Base-by-base conservation (phyloP, 495 filamentous ascomycete species). In the Thozetella sp. region DNA sequence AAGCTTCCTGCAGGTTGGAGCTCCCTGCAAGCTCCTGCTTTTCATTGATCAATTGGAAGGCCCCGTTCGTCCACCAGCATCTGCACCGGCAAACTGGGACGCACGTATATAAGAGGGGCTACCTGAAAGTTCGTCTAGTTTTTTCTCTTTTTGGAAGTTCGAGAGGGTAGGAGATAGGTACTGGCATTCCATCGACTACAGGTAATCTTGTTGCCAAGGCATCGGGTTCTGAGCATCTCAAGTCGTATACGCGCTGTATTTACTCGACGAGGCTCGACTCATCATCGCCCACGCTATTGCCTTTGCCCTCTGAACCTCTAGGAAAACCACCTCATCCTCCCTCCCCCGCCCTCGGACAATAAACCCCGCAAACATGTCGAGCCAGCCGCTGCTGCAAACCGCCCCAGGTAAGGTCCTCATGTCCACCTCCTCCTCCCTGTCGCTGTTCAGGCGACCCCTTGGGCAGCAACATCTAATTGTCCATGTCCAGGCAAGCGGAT, bases 301-400 rank as follows among this genome's bases (percentile, higher is more conserved):
- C n/a, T n/a, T n/a, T n/a, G n/a, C n/a, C n/a, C n/a, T n/a, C n/a
- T n/a, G n/a, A n/a, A n/a, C n/a, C n/a, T n/a, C n/a, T n/a, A n/a
- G n/a, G n/a, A n/a, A n/a, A n/a, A 37, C 30, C 30, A 15, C 56
- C 40, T 46, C 53, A 19, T 22, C 22, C 15, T 46, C 50, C 46
- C 51, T 56, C 52, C 17, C 54, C 22, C 24, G 4, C 50, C 55
- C 24, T 53, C 53, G 51, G 24, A 23, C 25, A 46, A 52, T 51
- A 51, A n/a, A 57, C 66, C 43, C 43, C 43, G 43, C 43, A 48
- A 65, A 25, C 56, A 98, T 98, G 94, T 98, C 94, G n/a, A 91
- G 88, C 71, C 93, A 97, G 77, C 95, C 94, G 66, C 90, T 98
- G 61, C 89, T 98, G 56, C 91, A 96, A 69, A 91, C 91, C 10